Base-by-base conservation (phyloP, 2,329 filamentous ascomycete genomes). In the Penicillium crustosum region DNA sequence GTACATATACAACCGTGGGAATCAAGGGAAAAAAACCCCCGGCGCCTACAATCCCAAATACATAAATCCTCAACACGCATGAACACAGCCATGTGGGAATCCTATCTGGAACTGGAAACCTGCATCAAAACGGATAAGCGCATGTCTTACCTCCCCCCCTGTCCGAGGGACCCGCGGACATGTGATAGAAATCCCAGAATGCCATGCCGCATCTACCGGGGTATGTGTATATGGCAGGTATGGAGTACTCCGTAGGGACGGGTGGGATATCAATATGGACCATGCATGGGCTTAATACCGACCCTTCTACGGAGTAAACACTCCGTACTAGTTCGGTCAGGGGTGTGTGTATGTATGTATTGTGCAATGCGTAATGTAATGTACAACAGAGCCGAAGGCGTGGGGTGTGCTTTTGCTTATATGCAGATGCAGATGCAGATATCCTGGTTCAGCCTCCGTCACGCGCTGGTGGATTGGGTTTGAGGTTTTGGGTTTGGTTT, bases 21-120 rank as follows among this genome's bases (percentile, higher is more conserved):
- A 15, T 12, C 29, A 33, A 33, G 2, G n/a, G n/a, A n/a, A n/a
- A 35, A 25, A 13, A 49, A 21, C 31, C 51, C 10, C 38, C 6
- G n/a, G n/a, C n/a, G 4, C 3, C 29, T 29, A 4, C 51, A n/a
- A 23, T 31, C 10, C 31, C 21, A 27, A 50, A 39, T 10, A 17
- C 33, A n/a, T 4, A 23, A 29, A 55, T n/a, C 42, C 55, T 36
- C 44, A 44, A 35, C 13, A 15, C 33, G 17, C 54, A 29, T 42
- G 49, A n/a, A 57, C n/a, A 27, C 17, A 36, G 15, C 53, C 49
- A 57, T 43, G 55, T 57, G 55, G 55, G 15, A 53, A 45, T 21
- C 43, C 36, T n/a, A 25, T 19, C 42, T 38, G 55, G 55, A 19
- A 57, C 42, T 38, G 55, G 55, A 19, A 57, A 43, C 35, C 36